These are phyloP conservation scores for Rhazya stricta DNA, from an alignment of 257 asterid genomes.

Conservation along the genomic window DNA sequence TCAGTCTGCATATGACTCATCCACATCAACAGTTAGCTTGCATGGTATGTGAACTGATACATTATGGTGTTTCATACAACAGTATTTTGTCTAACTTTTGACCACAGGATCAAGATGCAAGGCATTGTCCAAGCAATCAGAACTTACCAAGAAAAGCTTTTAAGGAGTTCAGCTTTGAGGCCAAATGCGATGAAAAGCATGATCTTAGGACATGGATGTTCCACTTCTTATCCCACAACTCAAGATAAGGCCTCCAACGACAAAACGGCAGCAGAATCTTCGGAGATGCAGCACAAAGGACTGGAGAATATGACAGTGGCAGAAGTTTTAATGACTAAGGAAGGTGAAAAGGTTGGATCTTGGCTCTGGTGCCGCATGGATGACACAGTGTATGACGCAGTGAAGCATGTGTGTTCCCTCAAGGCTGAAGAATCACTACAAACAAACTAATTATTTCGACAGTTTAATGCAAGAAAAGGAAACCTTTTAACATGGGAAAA, in stretches of 20 bases:
- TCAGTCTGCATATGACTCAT: too few relatives aligned
- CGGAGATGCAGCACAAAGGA: constrained; percentile 43
- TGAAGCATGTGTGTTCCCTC: constrained; percentile 47
- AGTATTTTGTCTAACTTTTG: background rate
- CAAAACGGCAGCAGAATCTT: constrained; percentile 19
- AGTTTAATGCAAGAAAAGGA: constrained; percentile 2
- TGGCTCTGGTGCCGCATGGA: constrained; percentile 63
- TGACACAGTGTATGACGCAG: constrained; percentile 63
- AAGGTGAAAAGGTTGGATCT: constrained; percentile 49
- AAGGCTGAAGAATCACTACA: background rate
- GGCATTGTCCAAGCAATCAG: constrained; percentile 37
- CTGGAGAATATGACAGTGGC: constrained; percentile 59
- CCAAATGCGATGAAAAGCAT: constrained; percentile 12
- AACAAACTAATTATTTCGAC: background rate
- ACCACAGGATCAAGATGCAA: constrained; percentile 41
- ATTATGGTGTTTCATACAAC: background rate
- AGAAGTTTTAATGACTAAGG: constrained; percentile 57
- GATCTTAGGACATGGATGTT: constrained; percentile 18
- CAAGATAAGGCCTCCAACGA: constrained; percentile 16
- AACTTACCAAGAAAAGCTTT: constrained; percentile 29
- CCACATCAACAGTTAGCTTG: too few relatives aligned
- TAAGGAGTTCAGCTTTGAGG: constrained; percentile 21
- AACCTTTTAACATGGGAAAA: background rate
- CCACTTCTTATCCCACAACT: constrained; percentile 19
- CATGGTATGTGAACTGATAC: too few relatives aligned